Evolutionary conservation across 495 filamentous ascomycete genomes (phyloP).

Genomic region (Haplographium delicatum): DNA sequence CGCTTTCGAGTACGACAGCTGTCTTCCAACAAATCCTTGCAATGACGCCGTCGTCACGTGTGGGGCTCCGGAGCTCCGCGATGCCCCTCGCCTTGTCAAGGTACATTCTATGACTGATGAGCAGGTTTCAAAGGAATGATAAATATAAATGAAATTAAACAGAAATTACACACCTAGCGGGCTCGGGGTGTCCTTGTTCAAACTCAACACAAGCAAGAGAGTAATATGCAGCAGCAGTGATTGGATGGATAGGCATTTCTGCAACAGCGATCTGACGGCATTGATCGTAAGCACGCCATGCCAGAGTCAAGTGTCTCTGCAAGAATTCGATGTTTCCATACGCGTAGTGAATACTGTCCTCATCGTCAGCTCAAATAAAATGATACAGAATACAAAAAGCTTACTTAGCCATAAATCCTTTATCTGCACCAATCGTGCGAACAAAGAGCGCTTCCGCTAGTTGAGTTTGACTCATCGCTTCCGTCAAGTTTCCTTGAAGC

Average conservation of each 20-base stretch:
- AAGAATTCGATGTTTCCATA: constrained; percentile 8
- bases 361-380: background rate
- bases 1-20: background rate
- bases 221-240: constrained; percentile 2
- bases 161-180: background rate
- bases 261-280: background rate
- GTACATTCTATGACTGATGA: background rate
- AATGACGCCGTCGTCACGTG: background rate
- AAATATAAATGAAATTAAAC: background rate
- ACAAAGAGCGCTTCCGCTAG: constrained; percentile 1
- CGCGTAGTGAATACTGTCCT: constrained; percentile 8
- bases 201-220: background rate
- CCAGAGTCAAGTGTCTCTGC: background rate
- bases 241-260: background rate
- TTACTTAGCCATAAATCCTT: constrained; percentile 13
- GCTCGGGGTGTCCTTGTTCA: background rate
- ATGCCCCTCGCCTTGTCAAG: constrained; percentile 4
- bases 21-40: constrained; percentile 4
- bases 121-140: background rate
- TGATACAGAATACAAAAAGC: background rate
- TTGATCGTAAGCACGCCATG: background rate
- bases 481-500: background rate
- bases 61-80: constrained; percentile 4
- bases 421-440: constrained; percentile 1
- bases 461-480: background rate